phyloP scores from a whole-genome alignment of 306 rosid genomes.

The Cucumis melo region DNA sequence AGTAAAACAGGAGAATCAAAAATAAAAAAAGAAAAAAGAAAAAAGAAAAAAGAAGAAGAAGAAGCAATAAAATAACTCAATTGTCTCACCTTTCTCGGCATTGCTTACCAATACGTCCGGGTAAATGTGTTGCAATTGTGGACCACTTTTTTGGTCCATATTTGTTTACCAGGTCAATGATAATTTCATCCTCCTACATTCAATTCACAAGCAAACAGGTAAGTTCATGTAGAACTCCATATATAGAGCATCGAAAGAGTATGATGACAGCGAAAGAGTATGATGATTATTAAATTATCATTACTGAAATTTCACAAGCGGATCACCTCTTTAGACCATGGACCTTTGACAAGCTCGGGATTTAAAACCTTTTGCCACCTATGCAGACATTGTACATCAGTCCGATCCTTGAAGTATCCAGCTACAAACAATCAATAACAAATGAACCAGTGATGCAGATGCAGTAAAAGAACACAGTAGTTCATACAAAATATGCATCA shows the following conservation, averaged over 20 bases:
- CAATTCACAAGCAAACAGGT: not conserved
- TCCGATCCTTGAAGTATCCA: slow-evolving; percentile 86
- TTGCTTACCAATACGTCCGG: slow-evolving; percentile 99
- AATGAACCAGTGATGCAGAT: not conserved
- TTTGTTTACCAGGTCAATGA: slow-evolving; percentile 57
- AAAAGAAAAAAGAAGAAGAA: too few species aligned
- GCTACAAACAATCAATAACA: slow-evolving; percentile 38
- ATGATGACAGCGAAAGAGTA: not conserved
- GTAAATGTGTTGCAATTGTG: slow-evolving; percentile 74
- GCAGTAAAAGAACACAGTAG: not conserved
- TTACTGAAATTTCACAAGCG: not conserved
- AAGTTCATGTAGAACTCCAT: not conserved
- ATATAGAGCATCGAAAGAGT: not conserved
- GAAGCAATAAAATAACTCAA: not conserved
- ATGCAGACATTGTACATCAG: slow-evolving; percentile 98
- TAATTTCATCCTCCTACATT: slow-evolving; percentile 78
- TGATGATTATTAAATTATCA: not conserved
- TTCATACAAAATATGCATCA: slow-evolving; percentile 8
- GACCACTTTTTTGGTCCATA: slow-evolving; percentile 98
- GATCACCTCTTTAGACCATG: slow-evolving; percentile 98
- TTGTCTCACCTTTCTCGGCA: slow-evolving; percentile 90
- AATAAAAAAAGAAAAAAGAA: not conserved
- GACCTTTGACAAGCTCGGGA: slow-evolving; percentile 96
- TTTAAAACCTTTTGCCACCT: slow-evolving; percentile 99
- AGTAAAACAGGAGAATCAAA: not conserved